phyloP scores from a whole-genome alignment of 192 early-diverging fungal species.

The Coemansia sp. region DNA sequence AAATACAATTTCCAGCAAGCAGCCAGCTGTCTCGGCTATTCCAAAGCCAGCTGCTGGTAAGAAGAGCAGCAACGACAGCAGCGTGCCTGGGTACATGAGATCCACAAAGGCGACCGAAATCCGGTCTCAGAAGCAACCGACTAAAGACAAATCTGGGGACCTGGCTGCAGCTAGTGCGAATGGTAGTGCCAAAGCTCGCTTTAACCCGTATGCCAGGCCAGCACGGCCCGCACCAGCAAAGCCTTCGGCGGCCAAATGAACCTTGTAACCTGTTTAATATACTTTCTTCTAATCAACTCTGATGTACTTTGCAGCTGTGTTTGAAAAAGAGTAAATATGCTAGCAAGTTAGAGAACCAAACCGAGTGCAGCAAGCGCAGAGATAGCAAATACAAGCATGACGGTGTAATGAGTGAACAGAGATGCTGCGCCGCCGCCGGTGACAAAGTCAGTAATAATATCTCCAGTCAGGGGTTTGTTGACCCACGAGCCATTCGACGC shows the following conservation, averaged over 20 bases:
- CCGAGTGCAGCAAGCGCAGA: conserved; percentile 6
- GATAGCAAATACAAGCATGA: not conserved
- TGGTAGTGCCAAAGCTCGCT: conserved; percentile 14
- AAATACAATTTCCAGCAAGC: not conserved
- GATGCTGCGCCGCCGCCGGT: conserved; percentile 4
- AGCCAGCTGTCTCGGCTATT: conserved; percentile 1
- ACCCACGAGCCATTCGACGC: conserved; percentile 44
- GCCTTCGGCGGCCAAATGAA: conserved; percentile 21
- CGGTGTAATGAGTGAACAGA: not conserved
- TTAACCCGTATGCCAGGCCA: conserved; percentile 30
- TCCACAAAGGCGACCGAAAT: conserved; percentile 36
- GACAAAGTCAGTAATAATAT: conserved; percentile 29
- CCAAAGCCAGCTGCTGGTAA: not conserved
- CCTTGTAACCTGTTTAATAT: not conserved
- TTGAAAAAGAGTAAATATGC: not conserved
- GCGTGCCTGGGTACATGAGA: conserved; percentile 39
- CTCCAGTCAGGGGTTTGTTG: conserved; percentile 21
- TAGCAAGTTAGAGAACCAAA: not conserved
- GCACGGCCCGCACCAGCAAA: conserved; percentile 12
- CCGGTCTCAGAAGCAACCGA: conserved; percentile 22
- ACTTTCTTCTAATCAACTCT: not conserved
- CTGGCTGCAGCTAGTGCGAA: not conserved
- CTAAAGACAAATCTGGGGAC: conserved; percentile 2
- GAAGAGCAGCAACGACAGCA: conserved; percentile 2
- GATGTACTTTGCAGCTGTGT: not conserved